A percentile compares a stretch with the other conserved stretches of the same genome.
Conservation (phyloP, 2,329 filamentous ascomycete species). For the Paecilomyces sp. region DNA sequence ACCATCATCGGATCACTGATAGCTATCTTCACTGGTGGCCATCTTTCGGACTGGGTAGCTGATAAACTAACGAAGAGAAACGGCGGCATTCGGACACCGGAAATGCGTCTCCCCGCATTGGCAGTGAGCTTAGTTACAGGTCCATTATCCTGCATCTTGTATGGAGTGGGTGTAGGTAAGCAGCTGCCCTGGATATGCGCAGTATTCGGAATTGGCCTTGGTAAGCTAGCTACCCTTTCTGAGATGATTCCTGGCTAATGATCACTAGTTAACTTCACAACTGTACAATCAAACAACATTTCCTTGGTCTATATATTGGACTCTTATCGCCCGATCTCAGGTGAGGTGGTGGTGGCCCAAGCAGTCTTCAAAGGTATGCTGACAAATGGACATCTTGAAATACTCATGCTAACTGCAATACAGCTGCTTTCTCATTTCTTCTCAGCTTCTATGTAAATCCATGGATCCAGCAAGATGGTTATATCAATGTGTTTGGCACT, state of each 20-base stretch:
- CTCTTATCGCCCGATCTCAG: conserved; percentile 50
- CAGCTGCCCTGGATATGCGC: not conserved
- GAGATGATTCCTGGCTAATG: not conserved
- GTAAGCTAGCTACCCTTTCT: too few species aligned
- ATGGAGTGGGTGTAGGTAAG: conserved; percentile 18
- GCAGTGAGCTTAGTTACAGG: not conserved
- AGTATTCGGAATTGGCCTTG: not conserved
- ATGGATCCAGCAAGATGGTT: not conserved
- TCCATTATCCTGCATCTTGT: conserved; percentile 15
- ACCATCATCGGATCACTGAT: not conserved
- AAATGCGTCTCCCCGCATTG: not conserved
- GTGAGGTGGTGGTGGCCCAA: conserved; percentile 47
- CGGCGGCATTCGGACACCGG: not conserved
- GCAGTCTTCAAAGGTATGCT: conserved; percentile 42
- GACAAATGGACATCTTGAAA: not conserved
- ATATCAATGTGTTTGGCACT: not conserved
- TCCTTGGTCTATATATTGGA: conserved; percentile 53
- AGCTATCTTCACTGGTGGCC: conserved; percentile 29
- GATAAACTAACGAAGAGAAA: conserved; percentile 14
- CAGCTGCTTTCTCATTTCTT: not conserved
- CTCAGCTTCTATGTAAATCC: not conserved
- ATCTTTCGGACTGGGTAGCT: conserved; percentile 23
- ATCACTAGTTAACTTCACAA: not conserved
- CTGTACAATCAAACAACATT: conserved; percentile 38
- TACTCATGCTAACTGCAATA: not conserved